phyloP scores from a whole-genome alignment of 75 land plant species.

The Isoetes taiwanensis region DNA sequence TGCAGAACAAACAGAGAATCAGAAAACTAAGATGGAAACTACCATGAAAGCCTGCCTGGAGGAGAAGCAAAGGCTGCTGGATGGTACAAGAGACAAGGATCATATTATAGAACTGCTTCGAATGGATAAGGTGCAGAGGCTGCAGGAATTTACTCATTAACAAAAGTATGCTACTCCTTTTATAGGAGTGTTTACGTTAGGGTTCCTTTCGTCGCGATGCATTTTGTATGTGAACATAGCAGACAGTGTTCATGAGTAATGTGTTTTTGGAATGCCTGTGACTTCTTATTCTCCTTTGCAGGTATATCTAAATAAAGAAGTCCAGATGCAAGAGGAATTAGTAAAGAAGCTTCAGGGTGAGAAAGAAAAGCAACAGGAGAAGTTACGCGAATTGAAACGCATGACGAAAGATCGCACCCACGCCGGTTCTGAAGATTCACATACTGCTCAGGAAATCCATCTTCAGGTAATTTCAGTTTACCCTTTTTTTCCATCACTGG shows the following conservation, averaged over 20 bases:
- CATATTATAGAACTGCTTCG: slow-evolving; percentile 16
- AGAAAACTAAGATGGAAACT: slow-evolving; percentile 12
- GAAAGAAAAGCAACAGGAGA: slow-evolving; percentile 14
- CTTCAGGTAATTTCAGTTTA: slow-evolving; percentile 10
- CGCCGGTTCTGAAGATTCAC: slow-evolving; percentile 9
- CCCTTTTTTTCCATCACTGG: not conserved
- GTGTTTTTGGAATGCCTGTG: not conserved
- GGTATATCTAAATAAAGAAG: slow-evolving; percentile 21
- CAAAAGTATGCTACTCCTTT: not conserved
- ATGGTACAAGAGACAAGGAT: slow-evolving; percentile 14
- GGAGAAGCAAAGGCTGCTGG: slow-evolving; percentile 12
- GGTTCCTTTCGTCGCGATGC: too few species aligned
- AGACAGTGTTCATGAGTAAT: not conserved
- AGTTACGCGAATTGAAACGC: slow-evolving; percentile 16
- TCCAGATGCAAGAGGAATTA: slow-evolving; percentile 9
- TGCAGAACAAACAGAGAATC: slow-evolving; percentile 11
- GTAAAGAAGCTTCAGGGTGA: slow-evolving; percentile 15
- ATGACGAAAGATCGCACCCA: slow-evolving; percentile 8
- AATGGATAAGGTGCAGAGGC: slow-evolving; percentile 20
- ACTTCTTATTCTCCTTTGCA: not conserved
- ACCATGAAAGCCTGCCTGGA: slow-evolving; percentile 6
- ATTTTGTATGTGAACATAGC: not conserved
- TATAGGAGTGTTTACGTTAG: too few species aligned
- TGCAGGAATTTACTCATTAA: not conserved
- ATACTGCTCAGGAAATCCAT: slow-evolving; percentile 20